phyloP scores from a whole-genome alignment of 768 basidiomycete species.

The Leccinum broughii region DNA sequence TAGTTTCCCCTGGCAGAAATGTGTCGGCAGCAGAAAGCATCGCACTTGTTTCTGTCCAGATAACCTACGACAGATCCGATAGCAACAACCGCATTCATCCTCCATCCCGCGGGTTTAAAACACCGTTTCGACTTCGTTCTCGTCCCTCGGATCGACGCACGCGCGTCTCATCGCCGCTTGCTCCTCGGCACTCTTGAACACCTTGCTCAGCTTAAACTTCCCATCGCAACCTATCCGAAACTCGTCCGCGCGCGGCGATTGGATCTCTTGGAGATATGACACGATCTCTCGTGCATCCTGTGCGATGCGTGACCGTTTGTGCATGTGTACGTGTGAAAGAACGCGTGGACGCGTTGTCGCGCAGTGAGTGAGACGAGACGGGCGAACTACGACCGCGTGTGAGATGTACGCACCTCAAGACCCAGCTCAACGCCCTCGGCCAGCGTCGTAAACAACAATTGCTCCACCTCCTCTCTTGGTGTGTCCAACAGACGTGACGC shows the following conservation, averaged over 20 bases:
- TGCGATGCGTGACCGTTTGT: neutral
- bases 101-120: slow-evolving; percentile 15
- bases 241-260: slow-evolving; percentile 58
- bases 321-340: neutral
- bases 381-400: neutral
- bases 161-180: slow-evolving; percentile 39
- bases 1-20: slow-evolving; percentile 4
- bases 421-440: slow-evolving; percentile 43
- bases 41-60: neutral
- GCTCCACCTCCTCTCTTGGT: slow-evolving; percentile 61
- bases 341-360: neutral
- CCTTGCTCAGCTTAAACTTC: slow-evolving; percentile 61
- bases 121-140: slow-evolving; percentile 22
- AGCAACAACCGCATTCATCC: neutral
- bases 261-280: slow-evolving; percentile 48
- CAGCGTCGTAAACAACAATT: slow-evolving; percentile 50
- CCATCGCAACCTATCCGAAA: slow-evolving; percentile 55
- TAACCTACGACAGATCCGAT: neutral
- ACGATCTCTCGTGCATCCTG: slow-evolving; percentile 56
- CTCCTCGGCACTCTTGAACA: slow-evolving; percentile 62
- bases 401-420: slow-evolving; percentile 38
- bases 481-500: slow-evolving; percentile 49
- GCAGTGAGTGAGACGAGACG: neutral
- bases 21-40: neutral
- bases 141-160: slow-evolving; percentile 24